Conservation (phyloP, 345 rosid genomes). For the Arabis alpina region DNA sequence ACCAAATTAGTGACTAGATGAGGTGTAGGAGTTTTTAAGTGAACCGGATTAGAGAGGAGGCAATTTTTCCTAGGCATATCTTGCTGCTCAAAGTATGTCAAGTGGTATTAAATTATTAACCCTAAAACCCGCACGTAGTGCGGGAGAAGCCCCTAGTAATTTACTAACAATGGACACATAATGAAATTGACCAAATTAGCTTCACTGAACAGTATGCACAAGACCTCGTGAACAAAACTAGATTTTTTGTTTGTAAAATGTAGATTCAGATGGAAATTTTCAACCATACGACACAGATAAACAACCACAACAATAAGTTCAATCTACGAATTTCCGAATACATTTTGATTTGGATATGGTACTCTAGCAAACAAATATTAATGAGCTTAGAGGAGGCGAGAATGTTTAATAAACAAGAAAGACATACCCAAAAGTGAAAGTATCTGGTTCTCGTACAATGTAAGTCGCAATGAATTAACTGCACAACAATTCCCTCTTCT, state of each 20-base stretch:
- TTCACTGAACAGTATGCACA: slow-evolving; percentile 3
- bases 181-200: background rate
- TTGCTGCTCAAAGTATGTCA: too few species aligned
- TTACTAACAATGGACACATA: slow-evolving; percentile 4
- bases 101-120: too few species aligned
- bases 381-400: slow-evolving; percentile 6
- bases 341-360: slow-evolving; percentile 25
- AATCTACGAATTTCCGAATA: slow-evolving; percentile 18
- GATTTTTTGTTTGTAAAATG: background rate
- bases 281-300: slow-evolving; percentile 5
- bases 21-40: too few species aligned
- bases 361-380: slow-evolving; percentile 18
- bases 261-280: slow-evolving; percentile 12
- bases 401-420: slow-evolving; percentile 23
- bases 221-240: slow-evolving; percentile 3
- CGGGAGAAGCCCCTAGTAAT: too few species aligned
- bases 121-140: too few species aligned
- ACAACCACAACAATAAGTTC: slow-evolving; percentile 12
- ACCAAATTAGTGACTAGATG: too few species aligned
- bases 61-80: too few species aligned
- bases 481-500: slow-evolving; percentile 83
- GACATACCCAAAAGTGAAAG: slow-evolving; percentile 90
- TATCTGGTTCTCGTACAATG: slow-evolving; percentile 93
- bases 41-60: too few species aligned
- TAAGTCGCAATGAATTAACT: slow-evolving; percentile 77